Conservation (phyloP, 441 rosid genomes). For the Geranium incanum region DNA sequence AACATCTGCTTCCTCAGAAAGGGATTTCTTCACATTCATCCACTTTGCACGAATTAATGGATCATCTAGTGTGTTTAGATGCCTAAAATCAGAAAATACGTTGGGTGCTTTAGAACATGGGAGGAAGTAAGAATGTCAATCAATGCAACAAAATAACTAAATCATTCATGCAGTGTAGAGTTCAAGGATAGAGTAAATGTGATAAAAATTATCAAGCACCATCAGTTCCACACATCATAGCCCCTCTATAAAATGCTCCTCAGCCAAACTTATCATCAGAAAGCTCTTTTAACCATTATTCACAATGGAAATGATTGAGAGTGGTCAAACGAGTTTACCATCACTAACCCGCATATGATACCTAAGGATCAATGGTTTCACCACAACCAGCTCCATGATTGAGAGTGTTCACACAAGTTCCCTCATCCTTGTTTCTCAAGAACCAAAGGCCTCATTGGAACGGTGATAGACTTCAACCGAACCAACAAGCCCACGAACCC, state of each 20-base stretch:
- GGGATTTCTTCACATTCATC: constrained; percentile 87
- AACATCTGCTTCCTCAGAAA: constrained; percentile 79
- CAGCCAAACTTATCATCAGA: too few relatives aligned
- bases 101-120: background rate
- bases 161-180: background rate
- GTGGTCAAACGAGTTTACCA: too few relatives aligned
- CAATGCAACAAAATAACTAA: background rate
- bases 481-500: too few relatives aligned
- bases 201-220: background rate
- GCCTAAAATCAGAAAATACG: constrained; percentile 38
- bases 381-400: too few relatives aligned
- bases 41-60: constrained; percentile 77
- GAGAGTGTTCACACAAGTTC: too few relatives aligned
- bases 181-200: background rate
- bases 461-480: too few relatives aligned
- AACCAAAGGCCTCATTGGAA: too few relatives aligned
- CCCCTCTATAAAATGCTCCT: background rate
- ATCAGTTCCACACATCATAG: background rate
- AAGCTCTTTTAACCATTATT: too few relatives aligned
- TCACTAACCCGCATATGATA: too few relatives aligned
- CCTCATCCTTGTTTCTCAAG: too few relatives aligned
- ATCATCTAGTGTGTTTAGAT: constrained; percentile 69
- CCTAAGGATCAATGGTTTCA: too few relatives aligned
- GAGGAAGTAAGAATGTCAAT: background rate
- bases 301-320: too few relatives aligned